Percentiles rank a stretch among this genome's conserved stretches.
Evolutionary conservation across 2,329 filamentous ascomycete genomes (phyloP).

Genomic region (Xylariales sp.): DNA sequence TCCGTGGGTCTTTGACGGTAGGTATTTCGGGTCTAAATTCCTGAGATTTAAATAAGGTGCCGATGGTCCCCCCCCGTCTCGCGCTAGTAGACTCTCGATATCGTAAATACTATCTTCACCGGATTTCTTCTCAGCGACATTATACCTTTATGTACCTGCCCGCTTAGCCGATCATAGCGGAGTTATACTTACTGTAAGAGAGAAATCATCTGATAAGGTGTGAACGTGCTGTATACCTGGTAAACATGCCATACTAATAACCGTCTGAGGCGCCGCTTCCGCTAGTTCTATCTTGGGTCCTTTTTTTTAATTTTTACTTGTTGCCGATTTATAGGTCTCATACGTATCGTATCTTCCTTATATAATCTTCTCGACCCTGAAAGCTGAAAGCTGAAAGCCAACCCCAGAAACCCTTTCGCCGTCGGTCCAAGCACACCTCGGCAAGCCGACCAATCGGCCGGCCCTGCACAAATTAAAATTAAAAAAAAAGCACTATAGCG

Average conservation of each 20-base stretch:
- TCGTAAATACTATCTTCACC: neutral
- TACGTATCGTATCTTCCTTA: neutral
- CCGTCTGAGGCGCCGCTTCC: neutral
- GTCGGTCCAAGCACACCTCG: neutral
- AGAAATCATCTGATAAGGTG: neutral
- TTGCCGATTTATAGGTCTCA: neutral
- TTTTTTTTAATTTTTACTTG: neutral
- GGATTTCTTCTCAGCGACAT: neutral
- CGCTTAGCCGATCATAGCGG: neutral
- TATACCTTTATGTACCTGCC: neutral
- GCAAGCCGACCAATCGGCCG: neutral
- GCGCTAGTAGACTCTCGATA: neutral
- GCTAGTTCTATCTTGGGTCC: neutral
- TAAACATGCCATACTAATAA: slow-evolving; percentile 12
- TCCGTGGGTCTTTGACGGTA: neutral
- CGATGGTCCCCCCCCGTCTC: neutral
- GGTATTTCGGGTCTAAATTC: neutral
- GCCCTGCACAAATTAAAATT: neutral
- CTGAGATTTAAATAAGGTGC: slow-evolving; percentile 17
- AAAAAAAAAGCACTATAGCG: neutral
- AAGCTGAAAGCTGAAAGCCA: neutral
- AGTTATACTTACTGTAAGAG: neutral
- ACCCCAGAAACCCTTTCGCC: neutral
- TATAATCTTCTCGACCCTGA: neutral
- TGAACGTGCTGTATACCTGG: neutral